Evolutionary conservation across 257 asterid species (phyloP).

Genomic region (Nicotiana obtusifolia): DNA sequence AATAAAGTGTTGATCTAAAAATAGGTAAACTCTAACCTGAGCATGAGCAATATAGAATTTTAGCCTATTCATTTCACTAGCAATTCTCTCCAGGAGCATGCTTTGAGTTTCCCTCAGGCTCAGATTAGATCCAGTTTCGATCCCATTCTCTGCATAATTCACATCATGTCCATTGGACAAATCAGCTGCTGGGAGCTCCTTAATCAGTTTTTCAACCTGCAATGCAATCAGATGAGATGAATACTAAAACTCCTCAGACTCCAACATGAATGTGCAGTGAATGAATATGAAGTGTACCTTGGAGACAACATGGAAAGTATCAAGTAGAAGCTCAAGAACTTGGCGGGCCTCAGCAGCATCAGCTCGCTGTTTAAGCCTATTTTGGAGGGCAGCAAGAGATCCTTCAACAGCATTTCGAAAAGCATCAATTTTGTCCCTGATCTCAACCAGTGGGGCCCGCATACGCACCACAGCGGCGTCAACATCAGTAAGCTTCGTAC

Average conservation of each 20-base stretch:
- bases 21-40: neutral
- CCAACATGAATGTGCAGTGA: too few relatives aligned
- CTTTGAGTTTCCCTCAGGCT: conserved; percentile 94
- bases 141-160: conserved; percentile 39
- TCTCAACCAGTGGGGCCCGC: conserved; percentile 90
- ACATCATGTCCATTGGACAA: conserved; percentile 43
- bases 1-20: too few relatives aligned
- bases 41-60: conserved; percentile 83
- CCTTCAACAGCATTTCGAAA: conserved; percentile 66
- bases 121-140: conserved; percentile 60
- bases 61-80: conserved; percentile 94
- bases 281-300: conserved; percentile 24
- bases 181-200: conserved; percentile 84
- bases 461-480: conserved; percentile 90
- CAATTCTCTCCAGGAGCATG: conserved; percentile 93
- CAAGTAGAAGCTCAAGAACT: conserved; percentile 82
- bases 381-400: conserved; percentile 61
- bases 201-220: conserved; percentile 70
- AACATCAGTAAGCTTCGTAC: conserved; percentile 87
- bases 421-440: conserved; percentile 70
- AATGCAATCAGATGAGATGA: too few relatives aligned
- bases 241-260: too few relatives aligned
- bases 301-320: conserved; percentile 89
- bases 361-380: conserved; percentile 76
- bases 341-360: conserved; percentile 85